These are phyloP conservation scores for Colletotrichum plurivorum DNA, from an alignment of 2,329 filamentous ascomycete genomes.

Conservation along the genomic window DNA sequence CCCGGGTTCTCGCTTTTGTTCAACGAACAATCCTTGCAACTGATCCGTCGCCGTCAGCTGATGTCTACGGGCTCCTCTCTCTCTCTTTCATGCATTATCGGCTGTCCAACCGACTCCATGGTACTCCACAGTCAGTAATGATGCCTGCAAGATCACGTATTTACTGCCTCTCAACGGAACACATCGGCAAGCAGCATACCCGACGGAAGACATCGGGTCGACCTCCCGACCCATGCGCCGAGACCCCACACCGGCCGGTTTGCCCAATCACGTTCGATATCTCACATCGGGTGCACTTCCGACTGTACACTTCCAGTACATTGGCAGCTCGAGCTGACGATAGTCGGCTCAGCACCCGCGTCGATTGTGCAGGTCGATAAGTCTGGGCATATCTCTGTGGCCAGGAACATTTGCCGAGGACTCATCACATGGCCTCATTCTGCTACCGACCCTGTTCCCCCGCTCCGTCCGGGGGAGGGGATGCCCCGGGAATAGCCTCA, in stretches of 20 bases:
- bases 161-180: too few relatives aligned
- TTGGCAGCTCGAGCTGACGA: background rate
- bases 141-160: too few relatives aligned
- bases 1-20: too few relatives aligned
- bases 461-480: constrained; percentile 6
- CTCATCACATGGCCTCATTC: constrained; percentile 6
- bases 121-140: too few relatives aligned
- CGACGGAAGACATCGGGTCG: too few relatives aligned
- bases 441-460: constrained; percentile 8
- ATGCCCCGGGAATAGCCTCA: constrained; percentile 17
- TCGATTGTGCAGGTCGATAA: background rate
- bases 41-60: too few relatives aligned
- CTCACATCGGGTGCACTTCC: constrained; percentile 1
- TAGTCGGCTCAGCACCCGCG: constrained; percentile 7
- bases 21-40: too few relatives aligned
- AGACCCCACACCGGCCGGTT: background rate
- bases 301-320: background rate
- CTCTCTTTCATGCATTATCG: too few relatives aligned
- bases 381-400: background rate
- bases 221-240: background rate
- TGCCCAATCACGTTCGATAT: background rate
- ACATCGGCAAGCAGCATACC: too few relatives aligned
- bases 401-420: constrained; percentile 4
- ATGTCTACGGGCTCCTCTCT: too few relatives aligned
- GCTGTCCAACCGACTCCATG: too few relatives aligned